phyloP scores from a whole-genome alignment of 2,329 filamentous ascomycete species.

The Colletotrichum sp. region DNA sequence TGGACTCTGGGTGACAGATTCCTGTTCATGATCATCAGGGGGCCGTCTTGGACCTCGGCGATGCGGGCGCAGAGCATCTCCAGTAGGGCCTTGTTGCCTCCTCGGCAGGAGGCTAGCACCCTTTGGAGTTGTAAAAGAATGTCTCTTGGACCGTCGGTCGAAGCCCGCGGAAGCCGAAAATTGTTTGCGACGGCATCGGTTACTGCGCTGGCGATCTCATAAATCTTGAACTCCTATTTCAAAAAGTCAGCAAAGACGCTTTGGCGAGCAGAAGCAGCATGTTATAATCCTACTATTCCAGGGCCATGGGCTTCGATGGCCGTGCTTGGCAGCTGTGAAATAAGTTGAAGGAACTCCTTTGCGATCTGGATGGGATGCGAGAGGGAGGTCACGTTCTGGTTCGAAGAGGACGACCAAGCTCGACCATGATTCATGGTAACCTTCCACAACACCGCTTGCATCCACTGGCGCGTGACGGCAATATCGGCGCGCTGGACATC shows the following conservation, averaged over 20 bases:
- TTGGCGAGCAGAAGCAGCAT: background rate
- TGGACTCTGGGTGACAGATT: slow-evolving; percentile 5
- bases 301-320: slow-evolving; percentile 56
- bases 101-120: slow-evolving; percentile 45
- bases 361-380: slow-evolving; percentile 47
- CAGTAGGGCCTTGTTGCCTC: slow-evolving; percentile 45
- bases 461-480: slow-evolving; percentile 56
- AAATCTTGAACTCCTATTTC: slow-evolving; percentile 46
- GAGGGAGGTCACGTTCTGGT: slow-evolving; percentile 22
- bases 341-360: slow-evolving; percentile 47
- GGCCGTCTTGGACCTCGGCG: slow-evolving; percentile 15
- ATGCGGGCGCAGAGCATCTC: slow-evolving; percentile 32
- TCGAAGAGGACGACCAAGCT: slow-evolving; percentile 17
- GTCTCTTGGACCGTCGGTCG: slow-evolving; percentile 29
- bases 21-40: background rate
- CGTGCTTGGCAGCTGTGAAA: slow-evolving; percentile 46
- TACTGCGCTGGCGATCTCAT: slow-evolving; percentile 50
- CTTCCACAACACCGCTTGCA: slow-evolving; percentile 54
- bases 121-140: slow-evolving; percentile 42
- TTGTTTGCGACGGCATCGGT: slow-evolving; percentile 41
- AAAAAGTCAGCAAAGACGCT: background rate
- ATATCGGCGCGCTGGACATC: slow-evolving; percentile 54
- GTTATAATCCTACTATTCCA: slow-evolving; percentile 36
- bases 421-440: slow-evolving; percentile 38
- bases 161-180: slow-evolving; percentile 22